These are phyloP conservation scores for Tetrapisispora namnaoensis DNA, from an alignment of 805 yeast genomes.

Conservation along the genomic window DNA sequence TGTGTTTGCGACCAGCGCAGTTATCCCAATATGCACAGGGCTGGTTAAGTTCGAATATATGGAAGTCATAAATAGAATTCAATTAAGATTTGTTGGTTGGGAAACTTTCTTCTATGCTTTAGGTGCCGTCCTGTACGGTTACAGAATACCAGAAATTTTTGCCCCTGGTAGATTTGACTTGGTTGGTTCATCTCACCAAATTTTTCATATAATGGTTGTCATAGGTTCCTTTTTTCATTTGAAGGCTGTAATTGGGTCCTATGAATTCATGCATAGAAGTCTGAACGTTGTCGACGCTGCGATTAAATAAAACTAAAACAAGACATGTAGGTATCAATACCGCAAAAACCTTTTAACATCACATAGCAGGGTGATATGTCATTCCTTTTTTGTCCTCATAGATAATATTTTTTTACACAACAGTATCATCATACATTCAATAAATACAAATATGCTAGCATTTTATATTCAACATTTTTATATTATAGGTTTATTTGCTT, in stretches of 20 bases:
- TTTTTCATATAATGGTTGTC: conserved; percentile 71
- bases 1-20: conserved; percentile 65
- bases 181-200: conserved; percentile 75
- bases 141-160: conserved; percentile 61
- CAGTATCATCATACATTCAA: too few relatives aligned
- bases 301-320: neutral
- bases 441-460: too few relatives aligned
- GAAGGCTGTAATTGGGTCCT: conserved; percentile 52
- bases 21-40: conserved; percentile 58
- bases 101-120: conserved; percentile 67
- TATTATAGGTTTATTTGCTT: too few relatives aligned
- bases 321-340: neutral
- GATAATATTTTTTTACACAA: too few relatives aligned
- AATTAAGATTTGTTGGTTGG: conserved; percentile 47
- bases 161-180: conserved; percentile 56
- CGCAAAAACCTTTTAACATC: too few relatives aligned
- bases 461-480: too few relatives aligned
- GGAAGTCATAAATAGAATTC: conserved; percentile 43
- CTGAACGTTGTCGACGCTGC: neutral
- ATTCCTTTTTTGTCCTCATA: too few relatives aligned
- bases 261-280: conserved; percentile 29
- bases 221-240: conserved; percentile 70
- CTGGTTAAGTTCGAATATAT: conserved; percentile 38
- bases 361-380: too few relatives aligned
- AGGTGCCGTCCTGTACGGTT: conserved; percentile 76